Evolutionary conservation across 768 basidiomycete species (phyloP).

Genomic region (Leucogyrophana mollusca): DNA sequence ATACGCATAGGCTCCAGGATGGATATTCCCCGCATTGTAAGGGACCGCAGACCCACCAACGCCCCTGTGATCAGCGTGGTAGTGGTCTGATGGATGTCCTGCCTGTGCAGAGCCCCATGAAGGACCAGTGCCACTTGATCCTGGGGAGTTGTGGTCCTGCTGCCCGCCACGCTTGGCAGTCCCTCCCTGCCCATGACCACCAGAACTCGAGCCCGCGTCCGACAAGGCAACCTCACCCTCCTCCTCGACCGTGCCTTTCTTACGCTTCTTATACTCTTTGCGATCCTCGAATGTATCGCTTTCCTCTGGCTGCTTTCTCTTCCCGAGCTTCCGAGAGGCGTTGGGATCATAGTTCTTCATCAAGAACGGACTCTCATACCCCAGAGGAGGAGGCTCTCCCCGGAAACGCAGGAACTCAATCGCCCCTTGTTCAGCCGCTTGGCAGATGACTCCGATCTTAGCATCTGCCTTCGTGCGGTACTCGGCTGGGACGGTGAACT

Average conservation of each 20-base stretch:
- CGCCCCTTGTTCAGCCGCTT: conserved; percentile 53
- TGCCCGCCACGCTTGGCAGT: conserved; percentile 5
- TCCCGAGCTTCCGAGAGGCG: conserved; percentile 16
- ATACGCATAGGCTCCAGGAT: no score
- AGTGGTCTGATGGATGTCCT: conserved; percentile 15
- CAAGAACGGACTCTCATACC: conserved; percentile 38
- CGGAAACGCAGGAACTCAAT: conserved; percentile 61
- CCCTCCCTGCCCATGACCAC: not conserved
- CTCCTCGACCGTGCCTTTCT: conserved; percentile 27
- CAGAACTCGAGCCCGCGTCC: not conserved
- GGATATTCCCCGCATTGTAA: conserved; percentile 8
- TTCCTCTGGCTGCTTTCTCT: conserved; percentile 35
- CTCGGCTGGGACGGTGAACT: conserved; percentile 45
- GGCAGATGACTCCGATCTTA: conserved; percentile 51
- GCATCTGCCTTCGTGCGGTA: conserved; percentile 64
- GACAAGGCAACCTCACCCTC: conserved; percentile 8
- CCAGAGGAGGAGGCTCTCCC: conserved; percentile 40
- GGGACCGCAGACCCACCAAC: conserved; percentile 18
- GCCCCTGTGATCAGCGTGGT: conserved; percentile 14
- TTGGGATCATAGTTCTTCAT: conserved; percentile 24
- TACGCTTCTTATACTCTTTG: conserved; percentile 25
- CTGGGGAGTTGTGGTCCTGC: conserved; percentile 18
- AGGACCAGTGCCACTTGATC: conserved; percentile 16
- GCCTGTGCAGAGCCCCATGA: conserved; percentile 8
- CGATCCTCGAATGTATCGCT: conserved; percentile 12